Percentiles rank a stretch among this genome's conserved stretches.
These are phyloP conservation scores for Solanum aculeatissimum DNA, from an alignment of 305 asterid species.

Conservation along the genomic window DNA sequence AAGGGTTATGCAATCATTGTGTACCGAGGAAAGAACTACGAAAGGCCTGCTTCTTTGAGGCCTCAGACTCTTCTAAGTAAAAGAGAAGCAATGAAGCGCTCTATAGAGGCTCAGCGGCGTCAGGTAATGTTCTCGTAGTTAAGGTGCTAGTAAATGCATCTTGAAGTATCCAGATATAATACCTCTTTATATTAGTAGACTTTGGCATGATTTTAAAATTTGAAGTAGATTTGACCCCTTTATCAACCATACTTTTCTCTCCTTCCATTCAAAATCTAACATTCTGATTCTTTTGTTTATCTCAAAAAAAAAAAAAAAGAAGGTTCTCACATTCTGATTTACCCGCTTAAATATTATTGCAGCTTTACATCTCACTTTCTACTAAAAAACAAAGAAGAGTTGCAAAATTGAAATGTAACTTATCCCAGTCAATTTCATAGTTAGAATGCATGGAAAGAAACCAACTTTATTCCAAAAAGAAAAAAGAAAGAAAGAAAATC, in stretches of 20 bases:
- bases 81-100: constrained; percentile 89
- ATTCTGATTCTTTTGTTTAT: not conserved
- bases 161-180: not conserved
- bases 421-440: not conserved
- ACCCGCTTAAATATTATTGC: not conserved
- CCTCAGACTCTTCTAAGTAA: constrained; percentile 85
- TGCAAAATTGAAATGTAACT: not conserved
- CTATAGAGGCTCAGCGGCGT: constrained; percentile 79
- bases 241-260: not conserved
- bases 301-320: not conserved
- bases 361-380: not conserved
- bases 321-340: not conserved
- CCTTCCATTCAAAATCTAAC: not conserved
- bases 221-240: not conserved
- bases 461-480: not conserved
- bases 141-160: not conserved
- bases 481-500: not conserved
- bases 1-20: constrained; percentile 82
- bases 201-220: not conserved
- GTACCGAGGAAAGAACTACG: constrained; percentile 92
- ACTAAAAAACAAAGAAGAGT: not conserved
- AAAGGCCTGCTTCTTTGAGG: constrained; percentile 82
- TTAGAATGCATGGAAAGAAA: not conserved
- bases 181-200: not conserved
- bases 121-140: constrained; percentile 40